Evolutionary conservation across 2,329 filamentous ascomycete genomes (phyloP).

Genomic region (Thelonectria rubi): DNA sequence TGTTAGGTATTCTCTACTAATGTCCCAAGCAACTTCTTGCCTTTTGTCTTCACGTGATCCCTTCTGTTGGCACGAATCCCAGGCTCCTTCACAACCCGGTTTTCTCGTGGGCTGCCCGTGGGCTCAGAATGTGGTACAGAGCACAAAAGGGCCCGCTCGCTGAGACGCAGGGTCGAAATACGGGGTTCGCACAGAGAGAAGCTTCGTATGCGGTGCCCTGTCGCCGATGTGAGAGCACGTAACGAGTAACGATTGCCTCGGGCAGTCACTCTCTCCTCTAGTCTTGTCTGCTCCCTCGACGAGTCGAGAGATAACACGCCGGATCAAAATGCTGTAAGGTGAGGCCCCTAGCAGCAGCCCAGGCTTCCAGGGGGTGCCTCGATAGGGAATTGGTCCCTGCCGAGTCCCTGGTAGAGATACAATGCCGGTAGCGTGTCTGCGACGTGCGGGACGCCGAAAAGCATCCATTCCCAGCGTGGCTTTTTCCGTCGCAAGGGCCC

Average conservation of each 20-base stretch:
- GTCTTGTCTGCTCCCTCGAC: neutral
- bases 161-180: slow-evolving; percentile 16
- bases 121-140: slow-evolving; percentile 9
- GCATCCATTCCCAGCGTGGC: slow-evolving; percentile 27
- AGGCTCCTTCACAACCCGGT: slow-evolving; percentile 17
- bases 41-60: neutral
- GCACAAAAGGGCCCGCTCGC: slow-evolving; percentile 14
- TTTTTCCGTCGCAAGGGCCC: slow-evolving; percentile 8
- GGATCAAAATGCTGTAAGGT: neutral
- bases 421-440: slow-evolving; percentile 26
- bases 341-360: slow-evolving; percentile 18
- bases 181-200: neutral
- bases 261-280: neutral
- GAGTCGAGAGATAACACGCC: too few species aligned
- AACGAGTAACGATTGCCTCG: neutral
- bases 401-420: slow-evolving; percentile 36
- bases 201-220: neutral
- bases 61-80: neutral
- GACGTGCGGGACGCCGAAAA: slow-evolving; percentile 17
- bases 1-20: too few species aligned
- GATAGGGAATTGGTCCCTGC: slow-evolving; percentile 31
- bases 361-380: slow-evolving; percentile 30
- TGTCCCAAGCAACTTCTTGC: neutral
- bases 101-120: slow-evolving; percentile 20
- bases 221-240: neutral